Base-by-base conservation (phyloP, 495 filamentous ascomycete genomes). In the Hyaloscypha hepaticicola region DNA sequence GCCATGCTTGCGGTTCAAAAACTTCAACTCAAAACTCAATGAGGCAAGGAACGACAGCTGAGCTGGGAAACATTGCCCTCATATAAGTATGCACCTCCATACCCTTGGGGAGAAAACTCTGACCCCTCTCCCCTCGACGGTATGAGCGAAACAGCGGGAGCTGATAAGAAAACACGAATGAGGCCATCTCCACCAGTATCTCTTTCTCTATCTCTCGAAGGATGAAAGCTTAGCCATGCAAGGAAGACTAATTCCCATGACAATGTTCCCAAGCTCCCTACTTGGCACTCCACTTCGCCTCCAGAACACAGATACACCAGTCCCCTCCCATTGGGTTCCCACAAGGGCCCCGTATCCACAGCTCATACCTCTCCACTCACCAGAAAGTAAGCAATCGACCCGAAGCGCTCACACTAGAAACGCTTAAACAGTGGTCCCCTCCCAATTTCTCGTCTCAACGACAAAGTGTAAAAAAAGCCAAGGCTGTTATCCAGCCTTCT, bases 401-500 rank as follows among this genome's bases (percentile, higher is more conserved):
- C 14, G 38, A 9, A 45, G 38, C 38, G 19, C n/a, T n/a, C n/a
- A 45, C 38, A 16, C 38, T 45, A 16, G 38, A 45, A 45, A 45
- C 0, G 38, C 38, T 45, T 45, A 3, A 45, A 45, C 38, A 45
- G 38, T 45, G 38, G 38, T 45, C 38, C 38, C 38, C 19, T 5
- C 9, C n/a, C n/a, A n/a, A n/a, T n/a, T 45, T 16, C 38, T 16
- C 38, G 19, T 45, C 38, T 45, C 38, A 45, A 16, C 38, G 11
- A 45, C 22, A 53, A 16, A 53, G 50, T 33, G 8, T 28, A 57
- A 7, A 21, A n/a, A n/a, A n/a, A n/a, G n/a, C n/a, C n/a, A 22
- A 61, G 41, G 60, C 60, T 62, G 60, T 55, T 62, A 53, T 53
- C 60, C 34, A 51, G 38, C 41, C 60, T n/a, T n/a, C n/a, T n/a